Conservation (phyloP, 345 rosid genomes). For the Rhizophora apiculata region DNA sequence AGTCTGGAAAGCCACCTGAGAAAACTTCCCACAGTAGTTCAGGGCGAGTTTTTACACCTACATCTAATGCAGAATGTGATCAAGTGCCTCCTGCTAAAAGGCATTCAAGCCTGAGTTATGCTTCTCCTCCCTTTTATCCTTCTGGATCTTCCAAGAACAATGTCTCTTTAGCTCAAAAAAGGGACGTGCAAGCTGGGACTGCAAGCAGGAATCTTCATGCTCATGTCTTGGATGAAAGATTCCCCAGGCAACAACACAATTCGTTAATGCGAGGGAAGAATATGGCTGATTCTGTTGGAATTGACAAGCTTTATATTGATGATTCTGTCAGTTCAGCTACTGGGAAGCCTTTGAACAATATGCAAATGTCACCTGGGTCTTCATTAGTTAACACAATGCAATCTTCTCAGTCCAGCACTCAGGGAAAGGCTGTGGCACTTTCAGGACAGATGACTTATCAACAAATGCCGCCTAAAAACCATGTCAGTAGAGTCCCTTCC, state of each 20-base stretch:
- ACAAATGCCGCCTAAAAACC: slow-evolving; percentile 36
- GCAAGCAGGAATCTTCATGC: slow-evolving; percentile 35
- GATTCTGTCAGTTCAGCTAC: slow-evolving; percentile 36
- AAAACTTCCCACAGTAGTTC: slow-evolving; percentile 37
- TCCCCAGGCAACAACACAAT: slow-evolving; percentile 35
- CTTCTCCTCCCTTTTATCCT: slow-evolving; percentile 97
- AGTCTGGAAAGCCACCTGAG: slow-evolving; percentile 47
- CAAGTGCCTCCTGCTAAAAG: slow-evolving; percentile 39
- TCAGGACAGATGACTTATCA: slow-evolving; percentile 51
- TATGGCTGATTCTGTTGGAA: slow-evolving; percentile 39
- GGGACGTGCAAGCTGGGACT: slow-evolving; percentile 39
- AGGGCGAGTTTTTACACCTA: slow-evolving; percentile 35
- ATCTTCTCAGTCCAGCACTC: slow-evolving; percentile 45
- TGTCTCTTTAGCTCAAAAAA: slow-evolving; percentile 41
- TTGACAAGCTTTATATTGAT: slow-evolving; percentile 56
- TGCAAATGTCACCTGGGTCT: slow-evolving; percentile 31
- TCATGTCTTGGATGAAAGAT: slow-evolving; percentile 32
- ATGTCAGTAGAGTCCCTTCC: slow-evolving; percentile 47
- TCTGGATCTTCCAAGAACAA: slow-evolving; percentile 71
- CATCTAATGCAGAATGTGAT: slow-evolving; percentile 44
- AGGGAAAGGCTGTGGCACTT: slow-evolving; percentile 50
- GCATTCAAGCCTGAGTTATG: slow-evolving; percentile 76
- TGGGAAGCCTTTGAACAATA: slow-evolving; percentile 45
- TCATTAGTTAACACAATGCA: slow-evolving; percentile 38
- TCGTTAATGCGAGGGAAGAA: slow-evolving; percentile 41